These are phyloP conservation scores for Pharnaceum exiguum DNA, from an alignment of 148 eudicot species.

Conservation along the genomic window DNA sequence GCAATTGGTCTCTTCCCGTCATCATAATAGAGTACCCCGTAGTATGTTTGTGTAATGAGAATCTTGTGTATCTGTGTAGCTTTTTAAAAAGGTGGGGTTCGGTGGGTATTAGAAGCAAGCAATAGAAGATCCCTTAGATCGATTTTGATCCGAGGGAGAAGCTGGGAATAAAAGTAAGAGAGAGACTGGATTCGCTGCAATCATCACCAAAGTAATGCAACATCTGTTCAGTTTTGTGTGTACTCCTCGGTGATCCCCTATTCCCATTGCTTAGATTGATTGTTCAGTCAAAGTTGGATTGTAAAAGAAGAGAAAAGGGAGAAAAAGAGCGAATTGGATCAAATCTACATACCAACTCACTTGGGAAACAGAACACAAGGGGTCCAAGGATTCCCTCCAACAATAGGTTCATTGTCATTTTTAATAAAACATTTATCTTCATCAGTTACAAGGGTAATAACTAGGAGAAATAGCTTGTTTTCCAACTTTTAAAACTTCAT, in stretches of 20 bases:
- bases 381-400: background rate
- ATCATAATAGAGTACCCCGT: slow-evolving; percentile 19
- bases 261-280: slow-evolving; percentile 9
- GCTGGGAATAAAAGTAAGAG: slow-evolving; percentile 14
- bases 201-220: slow-evolving; percentile 45
- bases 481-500: too few relatives aligned
- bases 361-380: slow-evolving; percentile 5
- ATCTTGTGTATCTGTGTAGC: too few relatives aligned
- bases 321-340: background rate
- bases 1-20: slow-evolving; percentile 23
- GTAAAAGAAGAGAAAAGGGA: slow-evolving; percentile 3
- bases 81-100: slow-evolving; percentile 17
- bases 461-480: too few relatives aligned
- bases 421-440: too few relatives aligned
- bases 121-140: slow-evolving; percentile 37
- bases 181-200: slow-evolving; percentile 37
- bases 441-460: too few relatives aligned
- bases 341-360: slow-evolving; percentile 1
- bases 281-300: slow-evolving; percentile 29
- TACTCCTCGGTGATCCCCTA: background rate
- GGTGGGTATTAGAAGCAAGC: slow-evolving; percentile 24
- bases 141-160: slow-evolving; percentile 31
- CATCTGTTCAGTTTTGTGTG: slow-evolving; percentile 18
- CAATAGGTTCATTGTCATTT: too few relatives aligned
- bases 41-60: background rate